A percentile compares a stretch with the other conserved stretches of the same genome.
Conservation (phyloP, 2,329 filamentous ascomycete species). For the Colletotrichum tabaci region DNA sequence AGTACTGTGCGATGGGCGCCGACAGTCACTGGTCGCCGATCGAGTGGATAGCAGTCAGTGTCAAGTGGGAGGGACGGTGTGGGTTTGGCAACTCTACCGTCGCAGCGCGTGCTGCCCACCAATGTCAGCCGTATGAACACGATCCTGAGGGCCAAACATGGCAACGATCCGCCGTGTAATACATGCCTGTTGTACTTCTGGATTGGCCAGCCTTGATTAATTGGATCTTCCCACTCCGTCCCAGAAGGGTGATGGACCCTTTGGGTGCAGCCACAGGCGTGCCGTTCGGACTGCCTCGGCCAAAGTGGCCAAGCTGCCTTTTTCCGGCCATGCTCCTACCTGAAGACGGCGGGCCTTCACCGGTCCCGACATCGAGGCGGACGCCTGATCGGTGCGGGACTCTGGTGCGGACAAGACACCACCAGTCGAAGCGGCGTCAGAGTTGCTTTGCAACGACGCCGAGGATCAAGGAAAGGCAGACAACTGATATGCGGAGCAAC, state of each 20-base stretch:
- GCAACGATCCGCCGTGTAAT: slow-evolving; percentile 28
- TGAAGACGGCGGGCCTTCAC: slow-evolving; percentile 23
- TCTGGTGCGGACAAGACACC: background rate
- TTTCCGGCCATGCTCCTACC: slow-evolving; percentile 28
- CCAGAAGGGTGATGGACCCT: background rate
- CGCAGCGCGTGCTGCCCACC: background rate
- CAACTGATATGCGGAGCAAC: slow-evolving; percentile 1
- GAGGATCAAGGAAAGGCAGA: background rate
- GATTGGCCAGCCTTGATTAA: slow-evolving; percentile 42
- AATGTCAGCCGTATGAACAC: slow-evolving; percentile 4
- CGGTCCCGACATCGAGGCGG: background rate
- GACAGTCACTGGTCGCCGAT: background rate
- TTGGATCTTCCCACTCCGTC: slow-evolving; percentile 33
- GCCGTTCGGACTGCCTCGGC: slow-evolving; percentile 10
- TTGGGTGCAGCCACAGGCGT: slow-evolving; percentile 1
- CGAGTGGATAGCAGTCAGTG: slow-evolving; percentile 10
- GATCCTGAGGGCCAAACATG: slow-evolving; percentile 4
- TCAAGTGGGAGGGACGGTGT: background rate
- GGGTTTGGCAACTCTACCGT: slow-evolving; percentile 20
- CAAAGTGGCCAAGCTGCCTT: slow-evolving; percentile 12
- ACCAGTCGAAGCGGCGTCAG: background rate
- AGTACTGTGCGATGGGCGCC: slow-evolving; percentile 11
- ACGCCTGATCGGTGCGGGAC: background rate
- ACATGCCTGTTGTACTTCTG: background rate
- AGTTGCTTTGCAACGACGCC: background rate